Percentiles rank a stretch among this genome's conserved stretches.
Conservation (phyloP, 148 eudicot genomes). For the Spergularia bocconei region DNA sequence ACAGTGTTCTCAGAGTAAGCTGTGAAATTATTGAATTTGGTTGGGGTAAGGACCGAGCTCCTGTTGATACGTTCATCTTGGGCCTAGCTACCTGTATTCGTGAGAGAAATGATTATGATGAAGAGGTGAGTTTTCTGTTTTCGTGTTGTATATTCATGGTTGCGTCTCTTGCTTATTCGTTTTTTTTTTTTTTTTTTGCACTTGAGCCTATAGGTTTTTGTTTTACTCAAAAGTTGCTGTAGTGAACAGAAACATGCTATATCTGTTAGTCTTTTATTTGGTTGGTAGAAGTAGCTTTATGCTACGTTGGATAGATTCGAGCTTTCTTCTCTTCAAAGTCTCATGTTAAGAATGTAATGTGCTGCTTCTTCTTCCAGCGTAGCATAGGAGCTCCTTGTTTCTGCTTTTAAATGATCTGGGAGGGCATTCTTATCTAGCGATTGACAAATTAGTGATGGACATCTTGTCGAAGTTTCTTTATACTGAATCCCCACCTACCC, state of each 20-base stretch:
- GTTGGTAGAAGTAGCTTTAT: not conserved
- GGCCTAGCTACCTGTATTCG: conserved; percentile 82
- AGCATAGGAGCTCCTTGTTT: conserved; percentile 9
- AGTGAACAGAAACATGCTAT: not conserved
- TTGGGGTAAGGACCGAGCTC: conserved; percentile 85
- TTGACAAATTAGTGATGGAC: not conserved
- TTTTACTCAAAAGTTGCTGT: not conserved
- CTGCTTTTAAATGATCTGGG: not conserved
- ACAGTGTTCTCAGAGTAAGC: conserved; percentile 69
- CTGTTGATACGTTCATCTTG: conserved; percentile 87
- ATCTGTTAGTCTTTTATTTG: not conserved
- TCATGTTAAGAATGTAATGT: not conserved
- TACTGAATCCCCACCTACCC: not conserved
- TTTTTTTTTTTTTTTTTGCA: not conserved
- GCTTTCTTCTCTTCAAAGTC: not conserved
- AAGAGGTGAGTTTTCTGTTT: conserved; percentile 58
- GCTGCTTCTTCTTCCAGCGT: not conserved
- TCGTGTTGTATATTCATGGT: not conserved
- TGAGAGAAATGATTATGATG: conserved; percentile 80
- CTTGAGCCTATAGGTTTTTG: not conserved
- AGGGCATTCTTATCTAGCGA: not conserved
- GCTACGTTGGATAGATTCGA: not conserved
- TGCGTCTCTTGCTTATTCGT: not conserved
- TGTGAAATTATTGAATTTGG: conserved; percentile 88
- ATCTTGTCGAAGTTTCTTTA: not conserved